Evolutionary conservation across 148 eudicot genomes (phyloP), one percentile per base, ranked within the genome.

Genomic region (Cornus kousa): DNA sequence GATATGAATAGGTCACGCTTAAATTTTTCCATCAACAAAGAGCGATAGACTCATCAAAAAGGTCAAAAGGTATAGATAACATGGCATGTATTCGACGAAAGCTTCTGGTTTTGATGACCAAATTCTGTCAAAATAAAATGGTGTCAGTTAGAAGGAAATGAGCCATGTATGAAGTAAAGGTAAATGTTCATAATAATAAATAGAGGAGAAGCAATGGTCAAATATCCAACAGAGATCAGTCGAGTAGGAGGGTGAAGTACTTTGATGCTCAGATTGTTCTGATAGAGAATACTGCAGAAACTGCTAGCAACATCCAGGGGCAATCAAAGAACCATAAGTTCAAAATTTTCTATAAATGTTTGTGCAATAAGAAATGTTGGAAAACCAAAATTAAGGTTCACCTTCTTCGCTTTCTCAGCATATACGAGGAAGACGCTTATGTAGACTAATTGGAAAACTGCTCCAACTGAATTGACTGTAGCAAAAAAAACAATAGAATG

Each of bases 91-190:
- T 65, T 87, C 89, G n/a, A 87, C 89, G 28, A 28, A 1, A 28
- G 37, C 89, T 87, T 77, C 55, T 84, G 62, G 89, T 87, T 55
- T 80, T 81, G 72, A 87, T 87, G 75, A 87, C 89, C 89, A 87
- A 82, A 82, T 87, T 87, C 89, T 87, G 77, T 40, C 68, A 28
- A 50, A 72, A 33, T 14, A 23, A 68, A 48, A 69, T n/a, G 43
- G n/a, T 53, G 35, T 19, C 16, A 68, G 40, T 70, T 2, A 20
- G 23, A 40, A 9, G 9, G 31, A 24, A 72, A 39, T 10, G 4
- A 8, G 33, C 10, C 13, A 50, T n/a, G 35, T 20, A 31, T 11
- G 55, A 17, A 11, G 31, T 23, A 9, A 35, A 39, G 57, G 59
- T 65, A 3, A 46, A 76, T 64, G 24, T 10, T 48, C 46, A 87